A percentile compares a stretch with the other conserved stretches of the same genome.
phyloP scores from a whole-genome alignment of 2,329 filamentous ascomycete species.

The Neoscytalidium dimidiatum region DNA sequence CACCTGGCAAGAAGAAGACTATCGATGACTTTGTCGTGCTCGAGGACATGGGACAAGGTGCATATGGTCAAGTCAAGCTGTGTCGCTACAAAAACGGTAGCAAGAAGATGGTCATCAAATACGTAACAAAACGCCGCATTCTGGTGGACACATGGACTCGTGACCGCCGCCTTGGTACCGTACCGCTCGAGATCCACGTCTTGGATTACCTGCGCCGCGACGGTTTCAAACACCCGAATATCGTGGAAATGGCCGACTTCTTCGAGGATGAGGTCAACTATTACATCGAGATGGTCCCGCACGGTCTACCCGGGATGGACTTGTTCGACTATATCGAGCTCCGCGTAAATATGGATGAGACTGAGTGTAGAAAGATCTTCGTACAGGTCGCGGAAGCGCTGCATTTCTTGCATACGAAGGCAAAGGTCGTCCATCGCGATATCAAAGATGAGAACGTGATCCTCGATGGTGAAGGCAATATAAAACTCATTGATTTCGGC shows the following conservation, averaged over 20 bases:
- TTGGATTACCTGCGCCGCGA: conserved; percentile 86
- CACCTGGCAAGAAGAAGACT: conserved; percentile 64
- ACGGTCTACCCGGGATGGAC: conserved; percentile 96
- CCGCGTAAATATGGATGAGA: conserved; percentile 92
- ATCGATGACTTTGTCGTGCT: conserved; percentile 90
- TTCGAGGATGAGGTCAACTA: conserved; percentile 86
- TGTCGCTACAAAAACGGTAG: conserved; percentile 77
- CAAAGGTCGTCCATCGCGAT: conserved; percentile 90
- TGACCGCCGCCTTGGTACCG: conserved; percentile 87
- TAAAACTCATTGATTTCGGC: conserved; percentile 97
- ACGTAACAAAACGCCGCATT: conserved; percentile 95
- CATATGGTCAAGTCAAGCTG: conserved; percentile 96
- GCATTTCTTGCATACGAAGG: conserved; percentile 87
- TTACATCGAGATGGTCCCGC: conserved; percentile 97
- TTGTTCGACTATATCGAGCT: conserved; percentile 98
- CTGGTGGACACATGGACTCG: conserved; percentile 98
- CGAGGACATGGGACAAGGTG: conserved; percentile 97
- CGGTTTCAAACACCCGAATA: conserved; percentile 64
- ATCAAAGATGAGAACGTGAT: conserved; percentile 99
- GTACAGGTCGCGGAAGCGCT: conserved; percentile 87
- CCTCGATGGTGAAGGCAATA: conserved; percentile 88
- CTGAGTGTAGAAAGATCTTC: conserved; percentile 92
- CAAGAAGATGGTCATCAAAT: conserved; percentile 92
- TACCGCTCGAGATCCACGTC: conserved; percentile 95
- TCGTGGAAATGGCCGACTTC: conserved; percentile 70